These are phyloP conservation scores for Gardenia jasminoides DNA, from an alignment of 257 asterid genomes.

Conservation along the genomic window DNA sequence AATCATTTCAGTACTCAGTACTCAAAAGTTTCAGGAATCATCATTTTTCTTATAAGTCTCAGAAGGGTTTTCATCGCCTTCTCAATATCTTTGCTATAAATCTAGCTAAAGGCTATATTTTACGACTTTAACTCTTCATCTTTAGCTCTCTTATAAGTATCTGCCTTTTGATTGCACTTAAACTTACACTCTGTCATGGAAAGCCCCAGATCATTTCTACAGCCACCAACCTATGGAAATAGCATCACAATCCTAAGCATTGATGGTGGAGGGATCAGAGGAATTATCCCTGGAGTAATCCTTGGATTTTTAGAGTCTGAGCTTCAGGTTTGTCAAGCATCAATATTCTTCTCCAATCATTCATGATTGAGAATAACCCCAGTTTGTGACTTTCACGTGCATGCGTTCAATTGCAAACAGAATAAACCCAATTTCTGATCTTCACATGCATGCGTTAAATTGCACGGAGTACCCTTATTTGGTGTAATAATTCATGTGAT, in stretches of 20 bases:
- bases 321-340: constrained; percentile 32
- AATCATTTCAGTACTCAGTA: not conserved
- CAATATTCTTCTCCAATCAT: not conserved
- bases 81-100: not conserved
- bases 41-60: too few species aligned
- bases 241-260: constrained; percentile 46
- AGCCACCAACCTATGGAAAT: constrained; percentile 42
- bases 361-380: not conserved
- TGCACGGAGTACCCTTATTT: not conserved
- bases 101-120: not conserved
- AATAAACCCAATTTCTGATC: not conserved
- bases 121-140: not conserved
- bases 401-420: not conserved
- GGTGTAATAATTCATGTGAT: not conserved
- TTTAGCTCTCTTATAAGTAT: not conserved
- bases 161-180: too few species aligned
- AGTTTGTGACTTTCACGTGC: not conserved
- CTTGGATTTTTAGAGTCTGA: constrained; percentile 43
- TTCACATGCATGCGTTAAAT: too few species aligned
- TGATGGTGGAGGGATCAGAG: constrained; percentile 65
- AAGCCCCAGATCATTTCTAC: constrained; percentile 10
- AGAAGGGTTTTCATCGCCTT: not conserved
- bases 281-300: constrained; percentile 46
- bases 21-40: not conserved
- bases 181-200: not conserved